Conservation (phyloP, 345 rosid species). For the Citrus cavaleriei region DNA sequence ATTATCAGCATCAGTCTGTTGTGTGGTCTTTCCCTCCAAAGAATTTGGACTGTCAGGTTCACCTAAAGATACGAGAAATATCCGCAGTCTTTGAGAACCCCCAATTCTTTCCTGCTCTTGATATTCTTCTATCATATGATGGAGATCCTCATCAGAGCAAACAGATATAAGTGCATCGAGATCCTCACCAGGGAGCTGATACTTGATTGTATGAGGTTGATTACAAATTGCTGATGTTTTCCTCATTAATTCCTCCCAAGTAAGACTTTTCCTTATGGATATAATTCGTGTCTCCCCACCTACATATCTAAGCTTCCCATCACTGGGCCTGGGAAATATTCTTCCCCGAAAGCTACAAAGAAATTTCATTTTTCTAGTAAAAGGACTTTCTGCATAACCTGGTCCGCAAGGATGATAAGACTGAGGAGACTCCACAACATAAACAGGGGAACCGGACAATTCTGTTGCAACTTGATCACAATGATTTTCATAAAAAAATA, state of each 20-base stretch:
- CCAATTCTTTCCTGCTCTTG: conserved; percentile 55
- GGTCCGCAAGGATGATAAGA: conserved; percentile 24
- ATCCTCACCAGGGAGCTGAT: conserved; percentile 94
- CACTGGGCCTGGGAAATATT: conserved; percentile 75
- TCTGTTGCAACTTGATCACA: conserved; percentile 13
- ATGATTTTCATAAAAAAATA: conserved; percentile 16
- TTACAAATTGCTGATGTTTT: conserved; percentile 64
- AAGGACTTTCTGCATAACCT: conserved; percentile 27
- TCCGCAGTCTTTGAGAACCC: conserved; percentile 67
- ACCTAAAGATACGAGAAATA: conserved; percentile 58
- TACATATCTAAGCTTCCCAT: conserved; percentile 80
- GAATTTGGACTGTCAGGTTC: conserved; percentile 58
- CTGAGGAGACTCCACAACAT: conserved; percentile 36
- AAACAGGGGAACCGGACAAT: conserved; percentile 4
- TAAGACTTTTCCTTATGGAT: conserved; percentile 48
- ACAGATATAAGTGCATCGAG: conserved; percentile 86
- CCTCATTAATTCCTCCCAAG: conserved; percentile 56
- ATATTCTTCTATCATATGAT: conserved; percentile 78
- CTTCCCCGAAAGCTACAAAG: conserved; percentile 87
- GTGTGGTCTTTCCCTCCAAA: conserved; percentile 37
- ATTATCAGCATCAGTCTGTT: conserved; percentile 44
- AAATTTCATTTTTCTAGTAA: conserved; percentile 52
- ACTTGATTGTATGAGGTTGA: conserved; percentile 73
- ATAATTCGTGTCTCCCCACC: conserved; percentile 91
- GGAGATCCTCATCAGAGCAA: conserved; percentile 81